Evolutionary conservation across 345 rosid species (phyloP), one percentile per base, ranked within the genome.

Genomic region (Lagerstroemia speciosa): DNA sequence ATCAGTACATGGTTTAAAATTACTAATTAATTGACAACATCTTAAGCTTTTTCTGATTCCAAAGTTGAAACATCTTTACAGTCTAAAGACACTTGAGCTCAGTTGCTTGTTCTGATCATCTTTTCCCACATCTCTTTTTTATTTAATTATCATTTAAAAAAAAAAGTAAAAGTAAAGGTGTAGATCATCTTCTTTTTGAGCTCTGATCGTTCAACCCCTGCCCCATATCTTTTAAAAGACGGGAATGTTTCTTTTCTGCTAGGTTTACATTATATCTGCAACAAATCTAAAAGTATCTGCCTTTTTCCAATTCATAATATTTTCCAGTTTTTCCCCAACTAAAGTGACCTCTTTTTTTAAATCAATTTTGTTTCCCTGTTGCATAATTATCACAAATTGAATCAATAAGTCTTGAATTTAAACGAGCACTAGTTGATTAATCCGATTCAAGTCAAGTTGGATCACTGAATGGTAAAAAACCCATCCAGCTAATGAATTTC

Each of bases 11-110:
- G n/a, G n/a, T n/a, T n/a, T n/a, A n/a, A n/a, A n/a, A n/a, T n/a
- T n/a, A n/a, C n/a, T n/a, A n/a, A n/a, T n/a, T n/a, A n/a, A n/a
- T n/a, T n/a, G n/a, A n/a, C n/a, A n/a, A n/a, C n/a, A n/a, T n/a
- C 55, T 72, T 53, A 66, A 53, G 69, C 69, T 72, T 66, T 66
- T 72, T n/a, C 20, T 53, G 75, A 72, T 66, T 72, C 75, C 75
- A 72, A 72, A 72, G 75, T 72, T 30, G 45, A 62, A 40, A 72
- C 58, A 72, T 72, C 69, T 57, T 72, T 72, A 40, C 58, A 66
- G 70, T 67, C 67, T 65, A 41, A 66, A 36, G 71, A 41, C 60
- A 64, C 36, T 60, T 62, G 40, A 40, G 62, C 31, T 36, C 70
- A n/a, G 70, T 52, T 67, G 70, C 63, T 67, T 67, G 63, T 67